Evolutionary conservation across 23 red algal genomes (phyloP).

Genomic region (Gracilaria gracilis): DNA sequence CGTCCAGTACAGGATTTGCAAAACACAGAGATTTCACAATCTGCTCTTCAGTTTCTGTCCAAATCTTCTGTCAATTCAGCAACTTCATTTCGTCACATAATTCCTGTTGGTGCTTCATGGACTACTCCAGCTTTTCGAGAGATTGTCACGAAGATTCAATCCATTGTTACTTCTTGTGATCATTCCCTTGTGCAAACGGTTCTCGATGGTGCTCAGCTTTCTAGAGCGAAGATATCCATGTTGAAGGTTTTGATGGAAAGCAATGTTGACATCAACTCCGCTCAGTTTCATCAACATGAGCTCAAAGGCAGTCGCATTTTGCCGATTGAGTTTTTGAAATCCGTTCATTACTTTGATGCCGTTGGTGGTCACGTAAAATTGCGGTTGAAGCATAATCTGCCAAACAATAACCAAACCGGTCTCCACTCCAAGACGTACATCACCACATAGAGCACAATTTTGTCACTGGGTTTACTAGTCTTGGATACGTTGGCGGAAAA

Average conservation of each 20-base stretch:
- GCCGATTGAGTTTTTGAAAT: conserved; percentile 31
- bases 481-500: conserved; percentile 46
- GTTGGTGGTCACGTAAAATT: not conserved
- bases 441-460: not conserved
- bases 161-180: conserved; percentile 33
- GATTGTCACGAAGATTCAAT: conserved; percentile 30
- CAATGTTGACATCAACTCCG: conserved; percentile 12
- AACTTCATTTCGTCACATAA: conserved; percentile 34
- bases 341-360: not conserved
- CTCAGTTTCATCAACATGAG: conserved; percentile 6
- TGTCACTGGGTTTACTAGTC: conserved; percentile 32
- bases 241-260: conserved; percentile 35
- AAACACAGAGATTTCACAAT: conserved; percentile 33
- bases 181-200: not conserved
- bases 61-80: conserved; percentile 21
- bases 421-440: not conserved
- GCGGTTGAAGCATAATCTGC: not conserved
- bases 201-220: not conserved
- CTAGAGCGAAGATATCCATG: conserved; percentile 20
- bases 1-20: conserved; percentile 17
- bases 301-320: not conserved
- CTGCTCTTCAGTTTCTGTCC: conserved; percentile 16
- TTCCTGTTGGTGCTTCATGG: conserved; percentile 27
- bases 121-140: conserved; percentile 60
- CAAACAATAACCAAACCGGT: not conserved